A percentile compares a stretch with the other conserved stretches of the same genome.
phyloP scores from a whole-genome alignment of 352 stramenopile genomes.

The Globisporangium paddicum region DNA sequence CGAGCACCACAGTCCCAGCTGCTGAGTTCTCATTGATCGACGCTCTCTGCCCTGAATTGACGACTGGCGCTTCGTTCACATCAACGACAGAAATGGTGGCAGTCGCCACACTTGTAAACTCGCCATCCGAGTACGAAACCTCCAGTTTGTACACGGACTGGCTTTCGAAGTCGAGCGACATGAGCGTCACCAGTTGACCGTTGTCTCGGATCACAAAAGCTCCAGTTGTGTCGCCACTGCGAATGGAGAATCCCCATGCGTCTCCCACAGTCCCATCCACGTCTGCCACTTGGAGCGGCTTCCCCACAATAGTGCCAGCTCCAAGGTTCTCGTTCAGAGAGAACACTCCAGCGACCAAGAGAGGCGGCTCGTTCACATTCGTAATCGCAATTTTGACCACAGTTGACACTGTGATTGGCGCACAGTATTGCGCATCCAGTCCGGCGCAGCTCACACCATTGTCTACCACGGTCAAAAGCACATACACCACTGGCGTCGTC shows the following conservation, averaged over 20 bases:
- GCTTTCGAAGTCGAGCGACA: slow-evolving; percentile 33
- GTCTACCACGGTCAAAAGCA: slow-evolving; percentile 34
- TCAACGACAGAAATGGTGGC: slow-evolving; percentile 35
- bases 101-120: slow-evolving; percentile 22
- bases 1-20: slow-evolving; percentile 23
- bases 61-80: slow-evolving; percentile 41
- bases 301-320: slow-evolving; percentile 31
- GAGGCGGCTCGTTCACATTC: slow-evolving; percentile 52
- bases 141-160: not conserved
- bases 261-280: slow-evolving; percentile 31
- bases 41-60: slow-evolving; percentile 19
- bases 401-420: slow-evolving; percentile 5
- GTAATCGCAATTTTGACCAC: not conserved
- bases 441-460: slow-evolving; percentile 27
- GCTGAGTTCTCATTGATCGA: slow-evolving; percentile 35
- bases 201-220: slow-evolving; percentile 34
- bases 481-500: slow-evolving; percentile 17
- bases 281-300: slow-evolving; percentile 35
- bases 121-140: slow-evolving; percentile 10
- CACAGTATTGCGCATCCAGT: not conserved
- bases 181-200: slow-evolving; percentile 35
- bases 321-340: slow-evolving; percentile 42
- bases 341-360: slow-evolving; percentile 15
- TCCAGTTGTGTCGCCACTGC: slow-evolving; percentile 7
- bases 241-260: slow-evolving; percentile 27